Evolutionary conservation across 1,284 basidiomycete genomes (phyloP).

Genomic region (Macrocystidia cucumis): DNA sequence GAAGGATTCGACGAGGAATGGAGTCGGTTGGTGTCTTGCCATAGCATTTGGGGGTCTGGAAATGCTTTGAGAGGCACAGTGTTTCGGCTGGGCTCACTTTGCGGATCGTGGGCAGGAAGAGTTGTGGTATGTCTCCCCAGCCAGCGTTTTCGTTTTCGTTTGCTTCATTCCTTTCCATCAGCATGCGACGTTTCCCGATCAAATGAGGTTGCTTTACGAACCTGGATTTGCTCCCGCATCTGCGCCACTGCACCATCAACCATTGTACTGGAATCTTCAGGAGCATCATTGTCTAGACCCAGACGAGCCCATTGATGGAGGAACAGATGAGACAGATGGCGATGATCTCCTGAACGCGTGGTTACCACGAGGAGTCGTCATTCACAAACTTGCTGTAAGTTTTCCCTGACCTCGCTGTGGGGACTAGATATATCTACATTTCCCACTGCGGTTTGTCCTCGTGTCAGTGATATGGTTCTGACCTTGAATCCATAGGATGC

Average conservation of each 20-base stretch:
- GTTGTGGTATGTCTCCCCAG: constrained; percentile 21
- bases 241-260: constrained; percentile 22
- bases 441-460: not conserved
- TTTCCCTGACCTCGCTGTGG: constrained; percentile 4
- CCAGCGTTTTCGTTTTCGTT: not conserved
- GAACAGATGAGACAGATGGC: constrained; percentile 20
- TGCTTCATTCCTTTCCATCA: not conserved
- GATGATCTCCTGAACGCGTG: constrained; percentile 39
- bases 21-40: constrained; percentile 33
- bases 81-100: constrained; percentile 30
- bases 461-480: constrained; percentile 7
- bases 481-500: constrained; percentile 22
- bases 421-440: not conserved
- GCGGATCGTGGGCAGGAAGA: constrained; percentile 35
- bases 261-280: constrained; percentile 30
- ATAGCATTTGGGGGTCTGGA: constrained; percentile 21
- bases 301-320: constrained; percentile 25
- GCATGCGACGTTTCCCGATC: constrained; percentile 11
- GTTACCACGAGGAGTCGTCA: constrained; percentile 26
- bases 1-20: constrained; percentile 32
- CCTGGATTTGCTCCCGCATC: constrained; percentile 12
- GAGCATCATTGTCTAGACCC: constrained; percentile 38
- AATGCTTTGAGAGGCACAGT: constrained; percentile 29
- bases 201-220: constrained; percentile 17
- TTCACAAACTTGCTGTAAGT: constrained; percentile 26